Percentiles rank a stretch among this genome's conserved stretches.
phyloP scores from a whole-genome alignment of 345 rosid genomes.

The Acer saccharum region DNA sequence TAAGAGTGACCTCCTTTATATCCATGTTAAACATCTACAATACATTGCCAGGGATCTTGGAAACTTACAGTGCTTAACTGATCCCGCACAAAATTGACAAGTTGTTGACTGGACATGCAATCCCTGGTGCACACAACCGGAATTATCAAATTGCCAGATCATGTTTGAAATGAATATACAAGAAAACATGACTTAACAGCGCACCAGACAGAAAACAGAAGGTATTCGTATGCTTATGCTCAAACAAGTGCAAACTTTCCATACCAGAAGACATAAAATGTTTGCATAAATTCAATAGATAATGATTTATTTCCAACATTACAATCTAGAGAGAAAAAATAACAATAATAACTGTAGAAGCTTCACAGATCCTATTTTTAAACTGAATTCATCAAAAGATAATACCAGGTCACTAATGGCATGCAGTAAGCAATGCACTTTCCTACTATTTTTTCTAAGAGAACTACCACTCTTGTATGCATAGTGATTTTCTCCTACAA shows the following conservation, averaged over 20 bases:
- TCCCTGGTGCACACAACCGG: conserved; percentile 47
- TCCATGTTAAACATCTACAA: neutral
- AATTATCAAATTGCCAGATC: neutral
- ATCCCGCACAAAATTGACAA: conserved; percentile 69
- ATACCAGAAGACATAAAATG: neutral
- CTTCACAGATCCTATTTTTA: neutral
- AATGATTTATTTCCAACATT: too few species aligned
- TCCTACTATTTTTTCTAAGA: neutral
- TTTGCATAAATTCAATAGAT: neutral
- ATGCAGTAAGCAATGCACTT: neutral
- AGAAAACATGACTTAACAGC: neutral
- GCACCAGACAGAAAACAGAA: neutral
- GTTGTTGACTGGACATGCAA: conserved; percentile 86
- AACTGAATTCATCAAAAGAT: neutral
- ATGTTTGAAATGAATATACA: neutral
- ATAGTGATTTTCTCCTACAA: neutral
- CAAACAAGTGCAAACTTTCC: neutral
- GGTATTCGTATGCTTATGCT: too few species aligned
- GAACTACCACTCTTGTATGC: neutral
- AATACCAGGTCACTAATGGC: neutral
- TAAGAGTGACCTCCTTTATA: neutral
- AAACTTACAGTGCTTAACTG: conserved; percentile 51
- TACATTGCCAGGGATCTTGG: neutral
- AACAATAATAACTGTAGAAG: neutral
- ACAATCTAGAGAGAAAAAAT: neutral